Percentiles rank a stretch among this genome's conserved stretches.
These are phyloP conservation scores for Aspergillus versicolor DNA, from an alignment of 2,329 filamentous ascomycete genomes.

Conservation along the genomic window DNA sequence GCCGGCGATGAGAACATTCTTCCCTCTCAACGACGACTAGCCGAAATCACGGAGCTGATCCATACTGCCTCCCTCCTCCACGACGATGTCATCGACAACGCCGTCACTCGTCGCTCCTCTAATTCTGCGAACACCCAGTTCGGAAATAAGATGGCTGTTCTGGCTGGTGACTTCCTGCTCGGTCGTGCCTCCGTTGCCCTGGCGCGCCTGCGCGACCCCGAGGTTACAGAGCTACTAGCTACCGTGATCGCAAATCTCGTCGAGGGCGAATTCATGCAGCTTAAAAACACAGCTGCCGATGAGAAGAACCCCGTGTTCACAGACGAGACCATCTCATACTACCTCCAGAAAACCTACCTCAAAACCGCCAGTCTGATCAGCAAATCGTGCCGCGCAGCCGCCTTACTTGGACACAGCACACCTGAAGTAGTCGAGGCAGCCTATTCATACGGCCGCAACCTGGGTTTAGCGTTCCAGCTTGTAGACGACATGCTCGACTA, in stretches of 20 bases:
- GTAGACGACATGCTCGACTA: conserved; percentile 99
- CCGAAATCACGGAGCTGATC: conserved; percentile 96
- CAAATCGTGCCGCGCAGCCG: conserved; percentile 89
- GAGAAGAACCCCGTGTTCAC: conserved; percentile 82
- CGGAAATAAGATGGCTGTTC: conserved; percentile 98
- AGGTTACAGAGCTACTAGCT: conserved; percentile 90
- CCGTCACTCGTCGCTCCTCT: conserved; percentile 75
- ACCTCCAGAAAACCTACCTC: conserved; percentile 96
- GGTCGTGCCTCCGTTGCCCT: conserved; percentile 91
- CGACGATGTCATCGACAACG: conserved; percentile 97
- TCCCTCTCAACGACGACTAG: conserved; percentile 86
- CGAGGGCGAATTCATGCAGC: conserved; percentile 98
- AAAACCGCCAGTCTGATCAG: conserved; percentile 95
- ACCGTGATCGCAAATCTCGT: conserved; percentile 97
- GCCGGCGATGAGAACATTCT: conserved; percentile 64
- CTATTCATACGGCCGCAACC: conserved; percentile 87
- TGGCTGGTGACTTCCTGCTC: conserved; percentile 94
- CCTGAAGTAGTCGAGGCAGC: conserved; percentile 82
- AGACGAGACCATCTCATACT: conserved; percentile 87
- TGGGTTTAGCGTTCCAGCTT: conserved; percentile 93
- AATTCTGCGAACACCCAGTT: conserved; percentile 93
- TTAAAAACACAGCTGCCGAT: conserved; percentile 91
- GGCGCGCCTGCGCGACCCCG: conserved; percentile 83
- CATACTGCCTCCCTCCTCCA: conserved; percentile 95
- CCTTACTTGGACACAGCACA: conserved; percentile 76